These are phyloP conservation scores for Monilinia aucupariae DNA, from an alignment of 2,329 filamentous ascomycete genomes.

Conservation along the genomic window DNA sequence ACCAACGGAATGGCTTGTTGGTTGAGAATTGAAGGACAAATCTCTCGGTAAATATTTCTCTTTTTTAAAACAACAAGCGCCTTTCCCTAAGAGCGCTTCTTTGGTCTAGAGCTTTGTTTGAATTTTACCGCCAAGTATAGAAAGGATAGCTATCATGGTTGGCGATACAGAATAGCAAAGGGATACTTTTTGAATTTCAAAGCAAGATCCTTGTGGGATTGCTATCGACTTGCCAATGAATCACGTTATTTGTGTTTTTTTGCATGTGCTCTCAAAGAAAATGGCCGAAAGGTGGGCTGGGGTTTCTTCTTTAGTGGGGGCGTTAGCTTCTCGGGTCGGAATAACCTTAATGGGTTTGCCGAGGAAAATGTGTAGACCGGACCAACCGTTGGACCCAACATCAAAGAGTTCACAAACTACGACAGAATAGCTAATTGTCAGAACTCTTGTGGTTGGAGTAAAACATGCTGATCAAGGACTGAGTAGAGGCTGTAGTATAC, in stretches of 20 bases:
- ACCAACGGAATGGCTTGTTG: not conserved
- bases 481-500: not conserved
- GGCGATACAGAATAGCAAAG: not conserved
- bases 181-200: not conserved
- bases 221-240: not conserved
- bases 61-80: not conserved
- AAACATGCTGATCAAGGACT: too few relatives aligned
- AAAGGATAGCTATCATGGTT: not conserved
- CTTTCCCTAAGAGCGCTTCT: not conserved
- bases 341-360: not conserved
- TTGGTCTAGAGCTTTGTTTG: not conserved
- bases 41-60: not conserved
- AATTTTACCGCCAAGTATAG: not conserved
- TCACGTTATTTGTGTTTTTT: not conserved
- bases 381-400: too few relatives aligned
- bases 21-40: not conserved
- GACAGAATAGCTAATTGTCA: too few relatives aligned
- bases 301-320: not conserved
- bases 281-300: not conserved
- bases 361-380: not conserved
- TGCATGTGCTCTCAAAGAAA: not conserved
- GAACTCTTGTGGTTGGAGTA: too few relatives aligned
- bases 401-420: too few relatives aligned
- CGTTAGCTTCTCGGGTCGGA: not conserved
- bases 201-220: not conserved